phyloP scores from a whole-genome alignment of 2,329 filamentous ascomycete genomes.

The Colletotrichum acutatum region DNA sequence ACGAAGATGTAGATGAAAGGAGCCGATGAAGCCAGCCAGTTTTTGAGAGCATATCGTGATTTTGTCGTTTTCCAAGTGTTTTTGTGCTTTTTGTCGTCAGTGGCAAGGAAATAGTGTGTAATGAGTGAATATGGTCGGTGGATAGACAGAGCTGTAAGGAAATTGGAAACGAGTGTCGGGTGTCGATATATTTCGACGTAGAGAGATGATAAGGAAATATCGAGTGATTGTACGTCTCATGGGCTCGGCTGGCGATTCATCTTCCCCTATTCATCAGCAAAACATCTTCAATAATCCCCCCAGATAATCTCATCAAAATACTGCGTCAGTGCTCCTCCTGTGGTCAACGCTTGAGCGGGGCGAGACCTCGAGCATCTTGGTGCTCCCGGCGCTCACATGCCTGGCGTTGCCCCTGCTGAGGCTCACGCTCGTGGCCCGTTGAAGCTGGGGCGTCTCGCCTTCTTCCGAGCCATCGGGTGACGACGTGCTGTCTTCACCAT shows the following conservation, averaged over 20 bases:
- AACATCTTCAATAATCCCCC: conserved; percentile 5
- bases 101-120: conserved; percentile 44
- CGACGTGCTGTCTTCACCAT: conserved; percentile 47
- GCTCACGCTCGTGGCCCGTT: conserved; percentile 78
- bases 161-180: conserved; percentile 25
- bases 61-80: conserved; percentile 33
- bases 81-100: conserved; percentile 34
- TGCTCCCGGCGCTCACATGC: conserved; percentile 82
- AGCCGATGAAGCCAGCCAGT: conserved; percentile 21
- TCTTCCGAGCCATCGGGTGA: conserved; percentile 44
- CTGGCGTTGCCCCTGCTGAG: conserved; percentile 73
- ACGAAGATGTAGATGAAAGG: neutral
- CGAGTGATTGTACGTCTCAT: conserved; percentile 28
- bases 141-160: conserved; percentile 17
- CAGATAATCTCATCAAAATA: conserved; percentile 9
- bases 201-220: conserved; percentile 7
- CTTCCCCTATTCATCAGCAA: neutral
- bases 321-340: conserved; percentile 16
- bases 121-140: conserved; percentile 48
- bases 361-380: conserved; percentile 76
- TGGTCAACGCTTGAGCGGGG: conserved; percentile 64
- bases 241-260: conserved; percentile 25
- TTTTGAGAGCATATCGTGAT: neutral
- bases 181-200: neutral
- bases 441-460: conserved; percentile 53